phyloP scores from a whole-genome alignment of 2,329 filamentous ascomycete species.

The Teratosphaeria viscida region DNA sequence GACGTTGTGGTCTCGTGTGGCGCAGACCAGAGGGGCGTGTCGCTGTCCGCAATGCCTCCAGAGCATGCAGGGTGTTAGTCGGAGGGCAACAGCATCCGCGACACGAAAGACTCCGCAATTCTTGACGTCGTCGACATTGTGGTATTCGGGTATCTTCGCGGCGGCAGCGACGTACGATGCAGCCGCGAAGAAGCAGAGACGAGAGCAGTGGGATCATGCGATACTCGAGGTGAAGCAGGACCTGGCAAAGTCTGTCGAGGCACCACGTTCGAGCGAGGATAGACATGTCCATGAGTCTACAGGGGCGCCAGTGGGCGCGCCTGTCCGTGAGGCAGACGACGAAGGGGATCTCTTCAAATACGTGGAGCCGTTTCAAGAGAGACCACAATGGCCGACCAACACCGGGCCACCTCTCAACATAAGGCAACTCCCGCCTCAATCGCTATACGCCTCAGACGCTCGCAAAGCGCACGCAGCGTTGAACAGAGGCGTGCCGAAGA shows the following conservation, averaged over 20 bases:
- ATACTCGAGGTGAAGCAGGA: conserved; percentile 46
- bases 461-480: conserved; percentile 22
- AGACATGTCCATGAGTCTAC: neutral
- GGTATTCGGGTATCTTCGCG: conserved; percentile 58
- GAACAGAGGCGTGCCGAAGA: conserved; percentile 31
- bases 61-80: conserved; percentile 35
- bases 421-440: conserved; percentile 34
- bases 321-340: neutral
- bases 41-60: conserved; percentile 53
- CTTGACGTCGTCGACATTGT: conserved; percentile 48
- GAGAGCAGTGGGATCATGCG: conserved; percentile 50
- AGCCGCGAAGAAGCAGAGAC: conserved; percentile 46
- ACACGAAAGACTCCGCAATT: conserved; percentile 42
- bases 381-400: conserved; percentile 28
- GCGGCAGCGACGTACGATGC: conserved; percentile 55
- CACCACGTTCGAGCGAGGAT: neutral
- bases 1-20: conserved; percentile 56
- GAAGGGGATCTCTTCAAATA: conserved; percentile 10
- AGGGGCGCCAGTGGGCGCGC: neutral
- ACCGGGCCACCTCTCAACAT: conserved; percentile 26
- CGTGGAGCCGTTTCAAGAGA: conserved; percentile 7
- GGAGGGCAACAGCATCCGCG: conserved; percentile 41
- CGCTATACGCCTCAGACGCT: conserved; percentile 31
- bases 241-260: conserved; percentile 22
- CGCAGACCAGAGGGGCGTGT: conserved; percentile 50